Base-by-base conservation (phyloP, 1,284 basidiomycete genomes). In the Pseudozyma hubeiensis region DNA sequence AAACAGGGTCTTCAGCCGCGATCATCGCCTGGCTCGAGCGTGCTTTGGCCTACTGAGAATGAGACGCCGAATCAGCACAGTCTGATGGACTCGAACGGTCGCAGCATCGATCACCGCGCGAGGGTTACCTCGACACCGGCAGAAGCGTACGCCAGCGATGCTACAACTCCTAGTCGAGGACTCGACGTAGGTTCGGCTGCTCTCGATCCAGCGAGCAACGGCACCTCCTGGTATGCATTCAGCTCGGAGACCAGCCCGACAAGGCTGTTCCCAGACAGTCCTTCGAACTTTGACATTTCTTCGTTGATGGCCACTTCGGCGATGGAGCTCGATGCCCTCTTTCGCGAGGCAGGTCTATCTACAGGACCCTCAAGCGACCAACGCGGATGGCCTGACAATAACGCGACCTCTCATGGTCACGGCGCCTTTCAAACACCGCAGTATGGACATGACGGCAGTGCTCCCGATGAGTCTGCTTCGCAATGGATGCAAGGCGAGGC, bases 251-350 rank as follows among this genome's bases (percentile, higher is more conserved):
- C 57, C 9, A 73, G 70, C 33, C 70, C 70, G 1, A 67, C 57
- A 33, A 37, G 49, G 13, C 9, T 73, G 33, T 67, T 73, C 50
- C 61, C 66, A 1, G 60, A 74, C 53, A 74, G 71, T 44, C 71
- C 71, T 17, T 69, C 66, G 14, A 65, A 74, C 29, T 50, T 74
- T n/a, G 71, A 74, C 35, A 69, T 69, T 31, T 68, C 62, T 5
- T 74, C 71, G 7, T 50, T 74, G 44, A 74, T 74, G 71, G 71
- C 71, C 7, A 48, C 59, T 1, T 74, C 71, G n/a, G 71, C 71
- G 39, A 74, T 74, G 71, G 71, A 74, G 53, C 63, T 74, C 10
- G 71, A 74, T 39, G 59, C 63, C 5, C 47, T 74, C 1, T 74
- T 74, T 50, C 49, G 60, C n/a, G 71, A 74, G 39, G 65, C 71